Base-by-base conservation (phyloP, 2,329 filamentous ascomycete species). In the Aspergillus ustus region DNA sequence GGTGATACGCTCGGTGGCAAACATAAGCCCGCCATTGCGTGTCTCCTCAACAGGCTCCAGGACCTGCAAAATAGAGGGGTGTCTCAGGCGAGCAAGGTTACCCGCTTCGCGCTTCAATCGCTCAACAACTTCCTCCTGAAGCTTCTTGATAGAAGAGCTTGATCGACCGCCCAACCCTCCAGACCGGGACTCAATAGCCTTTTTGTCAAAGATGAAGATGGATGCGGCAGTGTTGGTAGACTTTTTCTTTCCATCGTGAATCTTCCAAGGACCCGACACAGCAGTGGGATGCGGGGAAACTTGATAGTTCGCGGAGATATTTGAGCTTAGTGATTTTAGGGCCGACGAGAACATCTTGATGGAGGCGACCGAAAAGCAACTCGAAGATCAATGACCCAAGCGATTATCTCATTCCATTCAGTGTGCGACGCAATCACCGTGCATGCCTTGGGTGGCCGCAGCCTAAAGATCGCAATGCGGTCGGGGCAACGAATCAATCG, bases 191-290 rank as follows among this genome's bases (percentile, higher is more conserved):
- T 97, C 93, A 58, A 99, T 82, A 0, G 87, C 87, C 79, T 96
- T 97, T 75, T 88, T 89, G 67, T 99, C 95, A 75, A 98, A 97
- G 67, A 98, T 89, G 72, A 98, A 99, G 68, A 98, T 89, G 17
- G 93, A 97, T 59, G 90, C 95, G 7, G 89, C 78, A 76, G 95
- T 96, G 67, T 91, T 92, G 0, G 93, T 97, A 31, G 91, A 92
- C 80, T 97, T 98, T 81, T 96, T 96, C 83, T 96, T 98, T 62
- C 91, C 93, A 80, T 97, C 93, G 84, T 94, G 94, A 72, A 99
- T 95, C 81, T 93, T 96, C 95, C 95, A 99, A 61, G 93, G 92
- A 19, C 95, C 95, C 17, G 93, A 91, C 56, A 87, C 87, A 55
- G 92, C 91, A n/a, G 87, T 89, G 11, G 91, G 86, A 62, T 87